phyloP scores from a whole-genome alignment of 208 protist species.

The Trypanosoma melophagium region DNA sequence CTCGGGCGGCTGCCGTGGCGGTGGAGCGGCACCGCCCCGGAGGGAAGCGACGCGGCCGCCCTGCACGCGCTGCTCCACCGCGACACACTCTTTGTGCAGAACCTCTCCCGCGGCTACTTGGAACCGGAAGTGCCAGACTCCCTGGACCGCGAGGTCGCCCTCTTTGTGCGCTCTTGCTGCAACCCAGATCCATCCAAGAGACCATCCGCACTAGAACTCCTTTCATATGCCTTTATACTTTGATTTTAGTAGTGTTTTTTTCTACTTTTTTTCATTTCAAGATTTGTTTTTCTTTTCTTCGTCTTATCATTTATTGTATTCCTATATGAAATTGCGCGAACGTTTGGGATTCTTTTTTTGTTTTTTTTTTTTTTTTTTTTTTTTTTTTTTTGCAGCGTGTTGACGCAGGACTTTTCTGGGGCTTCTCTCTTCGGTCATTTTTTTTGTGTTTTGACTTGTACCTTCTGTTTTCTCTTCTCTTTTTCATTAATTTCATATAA shows the following conservation, averaged over 20 bases:
- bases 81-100: slow-evolving; percentile 58
- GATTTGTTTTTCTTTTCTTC: too few species aligned
- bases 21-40: slow-evolving; percentile 37
- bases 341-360: not conserved
- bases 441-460: too few species aligned
- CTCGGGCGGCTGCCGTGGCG: slow-evolving; percentile 70
- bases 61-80: slow-evolving; percentile 42
- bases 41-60: slow-evolving; percentile 29
- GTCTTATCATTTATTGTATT: not conserved
- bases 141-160: slow-evolving; percentile 49
- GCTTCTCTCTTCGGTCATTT: not conserved
- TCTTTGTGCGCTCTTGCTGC: slow-evolving; percentile 56
- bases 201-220: slow-evolving; percentile 52
- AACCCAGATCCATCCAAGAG: slow-evolving; percentile 48
- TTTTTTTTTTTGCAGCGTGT: not conserved
- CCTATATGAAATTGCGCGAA: not conserved
- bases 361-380: not conserved
- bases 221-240: slow-evolving; percentile 60
- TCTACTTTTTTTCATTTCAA: not conserved
- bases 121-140: slow-evolving; percentile 58
- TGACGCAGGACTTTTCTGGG: not conserved
- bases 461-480: not conserved
- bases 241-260: slow-evolving; percentile 6
- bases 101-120: slow-evolving; percentile 44
- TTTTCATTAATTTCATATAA: not conserved